Evolutionary conservation across 139 green algal genomes (phyloP).

Genomic region (Choricystis sp.): DNA sequence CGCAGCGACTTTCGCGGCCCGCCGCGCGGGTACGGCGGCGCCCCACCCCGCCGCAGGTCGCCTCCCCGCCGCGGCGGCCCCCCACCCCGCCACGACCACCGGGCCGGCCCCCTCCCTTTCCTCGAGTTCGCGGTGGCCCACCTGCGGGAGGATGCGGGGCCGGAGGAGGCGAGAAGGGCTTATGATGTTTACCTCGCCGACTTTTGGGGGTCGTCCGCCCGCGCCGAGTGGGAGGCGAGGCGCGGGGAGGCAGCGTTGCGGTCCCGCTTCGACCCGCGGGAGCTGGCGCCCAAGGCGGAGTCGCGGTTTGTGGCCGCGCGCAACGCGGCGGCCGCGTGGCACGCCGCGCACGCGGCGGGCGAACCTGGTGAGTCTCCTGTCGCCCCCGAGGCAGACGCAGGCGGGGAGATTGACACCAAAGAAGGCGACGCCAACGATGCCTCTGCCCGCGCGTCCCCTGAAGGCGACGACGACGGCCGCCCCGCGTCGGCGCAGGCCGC

Average conservation of each 20-base stretch:
- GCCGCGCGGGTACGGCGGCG: not conserved
- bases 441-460: not conserved
- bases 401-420: not conserved
- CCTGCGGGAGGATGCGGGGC: constrained; percentile 30
- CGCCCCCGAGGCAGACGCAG: not conserved
- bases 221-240: constrained; percentile 34
- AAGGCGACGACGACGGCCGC: not conserved
- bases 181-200: constrained; percentile 46
- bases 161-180: constrained; percentile 37
- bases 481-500: too few species aligned
- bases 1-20: constrained; percentile 3
- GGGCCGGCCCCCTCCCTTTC: constrained; percentile 21
- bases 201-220: constrained; percentile 41
- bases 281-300: constrained; percentile 9
- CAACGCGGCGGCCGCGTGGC: constrained; percentile 6
- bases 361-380: not conserved
- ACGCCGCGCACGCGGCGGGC: not conserved
- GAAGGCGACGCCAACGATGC: too few species aligned
- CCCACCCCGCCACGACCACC: not conserved
- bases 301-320: constrained; percentile 11
- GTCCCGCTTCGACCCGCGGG: constrained; percentile 20
- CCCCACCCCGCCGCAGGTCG: not conserved
- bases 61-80: not conserved
- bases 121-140: constrained; percentile 32
- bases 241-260: constrained; percentile 26